Evolutionary conservation across 768 basidiomycete species (phyloP).

Genomic region (Cubamyces sp.): DNA sequence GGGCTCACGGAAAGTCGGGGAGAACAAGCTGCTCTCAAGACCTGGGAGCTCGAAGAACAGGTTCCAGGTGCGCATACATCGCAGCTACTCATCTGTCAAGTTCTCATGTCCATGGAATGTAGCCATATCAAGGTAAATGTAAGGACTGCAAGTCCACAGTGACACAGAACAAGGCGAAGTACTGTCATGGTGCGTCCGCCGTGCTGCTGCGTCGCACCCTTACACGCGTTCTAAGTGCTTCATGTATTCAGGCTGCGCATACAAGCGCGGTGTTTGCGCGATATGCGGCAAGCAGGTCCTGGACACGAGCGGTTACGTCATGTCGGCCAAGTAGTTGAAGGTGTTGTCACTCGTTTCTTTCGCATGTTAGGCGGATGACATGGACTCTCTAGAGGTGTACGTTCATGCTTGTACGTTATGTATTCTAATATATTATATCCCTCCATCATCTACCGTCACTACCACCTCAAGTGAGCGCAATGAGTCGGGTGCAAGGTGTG

Average conservation of each 20-base stretch:
- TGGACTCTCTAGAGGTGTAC: slow-evolving; percentile 24
- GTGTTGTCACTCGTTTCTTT: slow-evolving; percentile 6
- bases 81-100: background rate
- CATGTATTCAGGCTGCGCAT: slow-evolving; percentile 69
- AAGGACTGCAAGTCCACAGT: slow-evolving; percentile 85
- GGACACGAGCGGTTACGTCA: slow-evolving; percentile 81
- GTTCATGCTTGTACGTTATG: slow-evolving; percentile 19
- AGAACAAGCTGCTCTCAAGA: slow-evolving; percentile 79
- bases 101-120: background rate
- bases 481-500: too few species aligned
- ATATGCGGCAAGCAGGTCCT: slow-evolving; percentile 89
- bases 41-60: slow-evolving; percentile 76
- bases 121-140: slow-evolving; percentile 88
- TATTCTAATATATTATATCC: slow-evolving; percentile 13
- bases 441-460: too few species aligned
- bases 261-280: slow-evolving; percentile 83
- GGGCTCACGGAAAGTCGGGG: slow-evolving; percentile 72
- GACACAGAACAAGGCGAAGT: slow-evolving; percentile 87
- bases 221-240: background rate
- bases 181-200: slow-evolving; percentile 73
- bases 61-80: slow-evolving; percentile 61
- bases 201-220: background rate
- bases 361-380: background rate
- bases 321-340: slow-evolving; percentile 72
- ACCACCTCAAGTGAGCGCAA: too few species aligned